Base-by-base conservation (phyloP, 495 filamentous ascomycete genomes). In the Talaromyces wortmannii region DNA sequence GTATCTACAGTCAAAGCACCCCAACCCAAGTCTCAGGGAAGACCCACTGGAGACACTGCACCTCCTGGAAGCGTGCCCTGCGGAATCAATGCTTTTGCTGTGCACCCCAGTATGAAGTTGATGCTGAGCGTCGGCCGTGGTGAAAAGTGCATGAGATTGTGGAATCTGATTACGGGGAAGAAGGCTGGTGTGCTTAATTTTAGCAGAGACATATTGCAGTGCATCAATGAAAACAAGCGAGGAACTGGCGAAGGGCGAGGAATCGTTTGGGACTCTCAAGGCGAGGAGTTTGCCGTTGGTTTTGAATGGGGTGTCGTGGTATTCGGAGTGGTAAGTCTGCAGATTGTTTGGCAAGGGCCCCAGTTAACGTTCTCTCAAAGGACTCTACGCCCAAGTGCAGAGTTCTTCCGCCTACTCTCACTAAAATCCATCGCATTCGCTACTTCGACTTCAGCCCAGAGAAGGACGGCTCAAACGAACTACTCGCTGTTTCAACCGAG, bases 131-230 rank as follows among this genome's bases (percentile, higher is more conserved):
- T 97, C 4, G 84, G 88, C 30, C 88, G 84, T 57, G 91, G 91
- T 43, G 95, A 97, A 75, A 80, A 83, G 52, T 91, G 83, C 61
- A 91, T 99, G 88, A 75, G 94, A 58, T 73, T 97, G 57, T 99
- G 94, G 94, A 97, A 99, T 62, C 64, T 99, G 49, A 90, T 96
- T 61, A 97, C 94, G 30, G 95, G 92, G 4, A 95, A 91, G 76
- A 97, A 95, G 68, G 90, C 90, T 15, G 89, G 91, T 15, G 92
- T 96, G 46, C 68, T 97, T 61, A 92, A 87, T 63, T 97, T 97
- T 61, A 79, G 75, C 58, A 75, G 78, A 55, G 80, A 84, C 1
- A 73, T 88, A 56, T 68, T 96, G 53, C 71, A 76, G 46, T 80
- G 85, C 57, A 79, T 87, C 36, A 89, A 87, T 13, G 91, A 95